These are phyloP conservation scores for Helotiales sp. DNA, from an alignment of 2,329 filamentous ascomycete genomes.

Conservation along the genomic window DNA sequence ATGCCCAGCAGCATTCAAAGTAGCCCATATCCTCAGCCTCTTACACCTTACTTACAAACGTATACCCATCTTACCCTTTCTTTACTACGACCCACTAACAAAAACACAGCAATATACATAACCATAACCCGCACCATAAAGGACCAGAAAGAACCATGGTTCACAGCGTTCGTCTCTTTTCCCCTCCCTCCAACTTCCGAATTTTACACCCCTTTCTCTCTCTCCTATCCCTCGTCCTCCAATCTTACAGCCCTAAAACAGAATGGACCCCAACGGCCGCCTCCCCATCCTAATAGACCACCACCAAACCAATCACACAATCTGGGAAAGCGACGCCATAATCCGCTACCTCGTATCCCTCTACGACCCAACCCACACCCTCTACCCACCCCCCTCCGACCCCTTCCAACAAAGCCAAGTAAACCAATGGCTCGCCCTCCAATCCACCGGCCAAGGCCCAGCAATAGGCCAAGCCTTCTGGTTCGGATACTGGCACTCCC, in stretches of 20 bases:
- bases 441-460: neutral
- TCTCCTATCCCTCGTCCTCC: neutral
- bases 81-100: neutral
- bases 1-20: neutral
- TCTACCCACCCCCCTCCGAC: neutral
- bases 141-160: neutral
- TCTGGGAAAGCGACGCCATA: neutral
- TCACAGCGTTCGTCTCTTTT: neutral
- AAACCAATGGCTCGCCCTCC: neutral
- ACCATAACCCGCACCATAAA: neutral
- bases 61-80: neutral
- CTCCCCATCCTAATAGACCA: neutral
- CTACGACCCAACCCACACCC: neutral
- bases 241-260: neutral
- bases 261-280: neutral
- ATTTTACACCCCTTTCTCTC: neutral
- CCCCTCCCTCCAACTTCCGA: neutral
- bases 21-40: neutral
- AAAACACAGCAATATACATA: neutral
- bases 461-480: neutral
- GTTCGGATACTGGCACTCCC: neutral
- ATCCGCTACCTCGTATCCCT: neutral
- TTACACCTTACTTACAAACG: neutral
- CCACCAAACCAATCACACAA: neutral
- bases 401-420: neutral